Percentiles rank a stretch among this genome's conserved stretches.
Evolutionary conservation across 352 stramenopile genomes (phyloP).

Genomic region (Pythium angustatum): DNA sequence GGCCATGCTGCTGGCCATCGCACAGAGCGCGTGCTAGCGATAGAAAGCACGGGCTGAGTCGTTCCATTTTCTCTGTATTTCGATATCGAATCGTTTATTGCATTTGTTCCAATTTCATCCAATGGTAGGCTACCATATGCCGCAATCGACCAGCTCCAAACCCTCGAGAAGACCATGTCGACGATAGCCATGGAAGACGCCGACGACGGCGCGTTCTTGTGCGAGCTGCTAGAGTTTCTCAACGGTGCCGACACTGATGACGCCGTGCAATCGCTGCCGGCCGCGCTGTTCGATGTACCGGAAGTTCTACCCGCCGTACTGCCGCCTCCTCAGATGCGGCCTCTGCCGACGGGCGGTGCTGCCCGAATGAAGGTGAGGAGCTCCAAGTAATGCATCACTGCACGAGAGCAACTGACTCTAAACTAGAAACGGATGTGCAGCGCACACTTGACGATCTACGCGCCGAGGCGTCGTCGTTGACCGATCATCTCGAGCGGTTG

Average conservation of each 20-base stretch:
- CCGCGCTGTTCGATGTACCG: background rate
- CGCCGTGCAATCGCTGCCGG: background rate
- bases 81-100: background rate
- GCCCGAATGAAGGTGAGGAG: slow-evolving; percentile 12
- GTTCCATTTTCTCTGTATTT: background rate
- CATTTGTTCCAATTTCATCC: background rate
- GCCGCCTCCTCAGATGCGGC: background rate
- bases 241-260: background rate
- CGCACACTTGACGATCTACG: background rate
- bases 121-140: background rate
- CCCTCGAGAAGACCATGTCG: background rate
- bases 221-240: slow-evolving; percentile 2
- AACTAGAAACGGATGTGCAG: too few species aligned
- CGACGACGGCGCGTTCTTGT: slow-evolving; percentile 4
- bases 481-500: slow-evolving; percentile 13
- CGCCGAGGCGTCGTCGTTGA: slow-evolving; percentile 1
- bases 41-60: too few species aligned
- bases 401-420: too few species aligned
- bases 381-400: too few species aligned
- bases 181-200: background rate
- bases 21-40: too few species aligned
- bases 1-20: too few species aligned
- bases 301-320: too few species aligned
- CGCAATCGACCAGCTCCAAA: background rate
- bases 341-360: background rate